Evolutionary conservation across 768 basidiomycete genomes (phyloP).

Genomic region (Russula ochroleuca): DNA sequence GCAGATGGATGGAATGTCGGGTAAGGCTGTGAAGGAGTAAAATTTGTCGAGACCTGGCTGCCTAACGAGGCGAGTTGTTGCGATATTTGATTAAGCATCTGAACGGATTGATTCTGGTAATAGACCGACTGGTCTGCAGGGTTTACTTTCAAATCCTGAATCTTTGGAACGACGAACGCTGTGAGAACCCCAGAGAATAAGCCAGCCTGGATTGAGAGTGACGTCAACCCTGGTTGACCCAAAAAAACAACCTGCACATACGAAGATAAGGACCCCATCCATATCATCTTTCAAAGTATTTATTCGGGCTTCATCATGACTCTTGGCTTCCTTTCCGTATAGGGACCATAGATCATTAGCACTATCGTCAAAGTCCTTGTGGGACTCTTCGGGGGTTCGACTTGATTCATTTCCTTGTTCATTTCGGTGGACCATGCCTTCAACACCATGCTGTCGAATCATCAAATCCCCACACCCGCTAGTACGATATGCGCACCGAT

Average conservation of each 20-base stretch:
- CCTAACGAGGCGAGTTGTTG: constrained; percentile 2
- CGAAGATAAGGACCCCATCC: neutral
- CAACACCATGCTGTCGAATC: neutral
- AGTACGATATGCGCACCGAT: neutral
- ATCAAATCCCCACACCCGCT: neutral
- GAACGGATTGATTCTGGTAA: constrained; percentile 13
- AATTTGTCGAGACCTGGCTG: neutral
- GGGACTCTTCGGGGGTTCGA: too few species aligned
- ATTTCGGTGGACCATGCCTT: neutral
- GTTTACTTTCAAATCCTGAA: constrained; percentile 8
- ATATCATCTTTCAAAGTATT: neutral
- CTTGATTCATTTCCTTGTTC: neutral
- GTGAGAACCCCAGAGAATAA: constrained; percentile 21
- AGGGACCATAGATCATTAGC: constrained; percentile 11
- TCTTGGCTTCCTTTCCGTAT: neutral
- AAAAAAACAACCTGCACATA: neutral
- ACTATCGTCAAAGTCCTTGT: constrained; percentile 1
- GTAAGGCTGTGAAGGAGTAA: neutral
- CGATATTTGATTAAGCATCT: neutral
- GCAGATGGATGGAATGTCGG: constrained; percentile 28
- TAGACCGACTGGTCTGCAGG: constrained; percentile 2
- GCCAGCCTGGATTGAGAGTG: constrained; percentile 7
- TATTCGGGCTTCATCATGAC: neutral
- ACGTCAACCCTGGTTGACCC: neutral
- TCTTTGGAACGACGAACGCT: constrained; percentile 10